Evolutionary conservation across 1,284 basidiomycete genomes (phyloP).

Genomic region (Tilletia walkeri): DNA sequence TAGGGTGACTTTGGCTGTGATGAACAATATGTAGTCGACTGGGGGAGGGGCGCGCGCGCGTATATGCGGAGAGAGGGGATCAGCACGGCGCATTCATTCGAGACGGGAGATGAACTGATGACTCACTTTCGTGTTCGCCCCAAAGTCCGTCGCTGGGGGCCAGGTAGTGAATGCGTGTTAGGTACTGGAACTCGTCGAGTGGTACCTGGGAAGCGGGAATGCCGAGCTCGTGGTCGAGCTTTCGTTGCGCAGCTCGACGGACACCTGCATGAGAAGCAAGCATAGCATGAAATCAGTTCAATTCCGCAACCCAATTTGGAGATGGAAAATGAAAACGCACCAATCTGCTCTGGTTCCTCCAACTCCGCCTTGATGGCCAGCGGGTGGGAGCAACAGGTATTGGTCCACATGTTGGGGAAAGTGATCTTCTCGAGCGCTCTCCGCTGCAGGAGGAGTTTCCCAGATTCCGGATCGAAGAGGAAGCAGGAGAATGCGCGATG

Average conservation of each 20-base stretch:
- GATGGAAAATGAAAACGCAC: conserved; percentile 19
- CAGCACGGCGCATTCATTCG: no score
- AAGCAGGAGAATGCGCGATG: conserved; percentile 98
- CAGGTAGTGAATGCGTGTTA: conserved; percentile 95
- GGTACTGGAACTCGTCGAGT: conserved; percentile 84
- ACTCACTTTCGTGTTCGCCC: conserved; percentile 96
- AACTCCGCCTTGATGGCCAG: conserved; percentile 75
- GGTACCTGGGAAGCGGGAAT: conserved; percentile 73
- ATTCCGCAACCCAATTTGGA: no score
- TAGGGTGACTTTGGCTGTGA: conserved; percentile 83
- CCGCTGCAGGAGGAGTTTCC: conserved; percentile 91
- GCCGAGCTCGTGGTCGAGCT: conserved; percentile 94
- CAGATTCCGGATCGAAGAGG: conserved; percentile 89
- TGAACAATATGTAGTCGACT: conserved; percentile 98
- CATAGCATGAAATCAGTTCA: neutral
- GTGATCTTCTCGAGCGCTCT: conserved; percentile 97
- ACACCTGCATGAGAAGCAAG: conserved; percentile 61
- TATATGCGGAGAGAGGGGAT: no score
- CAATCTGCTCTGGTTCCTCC: conserved; percentile 65
- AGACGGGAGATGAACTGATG: no score
- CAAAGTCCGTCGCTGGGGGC: conserved; percentile 88
- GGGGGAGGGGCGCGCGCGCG: neutral
- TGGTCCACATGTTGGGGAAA: conserved; percentile 99
- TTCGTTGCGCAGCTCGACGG: conserved; percentile 82
- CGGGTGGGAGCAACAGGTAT: conserved; percentile 98